These are phyloP conservation scores for Ruellia speciosa DNA, from an alignment of 305 asterid genomes.

Conservation along the genomic window DNA sequence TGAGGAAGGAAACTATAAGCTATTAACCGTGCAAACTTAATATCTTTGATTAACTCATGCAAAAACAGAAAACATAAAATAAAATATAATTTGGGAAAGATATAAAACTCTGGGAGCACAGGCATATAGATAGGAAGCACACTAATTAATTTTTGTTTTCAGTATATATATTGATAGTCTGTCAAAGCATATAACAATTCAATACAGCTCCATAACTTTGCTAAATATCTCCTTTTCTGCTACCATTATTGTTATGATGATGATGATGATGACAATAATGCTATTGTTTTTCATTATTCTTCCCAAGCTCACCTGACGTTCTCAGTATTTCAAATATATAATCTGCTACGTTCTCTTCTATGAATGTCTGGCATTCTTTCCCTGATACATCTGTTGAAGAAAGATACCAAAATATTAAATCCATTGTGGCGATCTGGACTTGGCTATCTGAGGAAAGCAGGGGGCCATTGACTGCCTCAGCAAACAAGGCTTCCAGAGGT, in stretches of 20 bases:
- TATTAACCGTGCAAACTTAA: too few species aligned
- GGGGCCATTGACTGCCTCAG: conserved; percentile 92
- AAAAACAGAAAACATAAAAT: too few species aligned
- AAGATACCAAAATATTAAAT: conserved; percentile 50
- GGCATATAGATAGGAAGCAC: not conserved
- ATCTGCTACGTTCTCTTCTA: conserved; percentile 82
- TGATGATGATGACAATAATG: too few species aligned
- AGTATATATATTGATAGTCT: not conserved
- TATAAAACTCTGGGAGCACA: not conserved
- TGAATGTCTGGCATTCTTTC: conserved; percentile 49
- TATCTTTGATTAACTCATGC: too few species aligned
- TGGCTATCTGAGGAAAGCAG: conserved; percentile 85
- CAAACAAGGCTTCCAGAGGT: conserved; percentile 63
- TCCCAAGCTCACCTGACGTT: conserved; percentile 50
- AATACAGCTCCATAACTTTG: not conserved
- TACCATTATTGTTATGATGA: not conserved
- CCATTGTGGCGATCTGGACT: conserved; percentile 76
- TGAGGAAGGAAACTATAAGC: too few species aligned
- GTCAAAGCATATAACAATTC: not conserved
- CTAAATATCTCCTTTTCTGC: not conserved
- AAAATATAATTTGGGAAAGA: not conserved
- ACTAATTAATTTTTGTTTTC: not conserved
- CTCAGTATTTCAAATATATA: conserved; percentile 82
- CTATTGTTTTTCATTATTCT: not conserved
- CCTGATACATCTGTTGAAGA: conserved; percentile 43